Base-by-base conservation (phyloP, 208 protist species). In the Leishmania major region DNA sequence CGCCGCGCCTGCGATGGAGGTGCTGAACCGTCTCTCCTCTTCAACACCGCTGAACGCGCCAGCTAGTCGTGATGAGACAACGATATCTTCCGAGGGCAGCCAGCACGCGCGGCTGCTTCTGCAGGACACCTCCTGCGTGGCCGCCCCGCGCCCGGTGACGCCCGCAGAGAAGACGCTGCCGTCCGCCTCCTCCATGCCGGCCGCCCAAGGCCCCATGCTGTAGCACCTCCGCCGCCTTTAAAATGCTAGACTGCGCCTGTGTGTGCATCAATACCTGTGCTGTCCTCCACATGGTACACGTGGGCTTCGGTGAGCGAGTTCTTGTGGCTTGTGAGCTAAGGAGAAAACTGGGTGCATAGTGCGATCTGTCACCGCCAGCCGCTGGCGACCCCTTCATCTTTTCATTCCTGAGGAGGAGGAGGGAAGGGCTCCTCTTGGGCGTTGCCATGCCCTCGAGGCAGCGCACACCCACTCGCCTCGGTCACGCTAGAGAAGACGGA, bases 121-220 rank as follows among this genome's bases (percentile, higher is more conserved):
- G 66, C 90, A 94, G 74, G 82, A 90, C 69, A 92, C 90, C 3
- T 81, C 85, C 0, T 88, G 90, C 51, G 90, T 94, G 87, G 76
- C 72, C 10, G 77, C 88, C 15, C 84, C 90, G 51, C 82, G 89
- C 22, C 89, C 85, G 8, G 55, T 88, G n/a, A 84, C 67, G 25
- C 88, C 88, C 31, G 53, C 69, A 8, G 87, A 90, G 43, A 78
- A 64, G 17, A 94, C 88, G 28, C 88, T 88, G 31, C 67, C 37
- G 31, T 47, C 72, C 3, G 79, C 77, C 19, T 81, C 84, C 45
- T 28, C 62, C 7, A 45, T 67, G 57, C 5, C 13, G 22, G 35
- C 22, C 15, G 35, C 55, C 7, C 13, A 67, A n/a, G 74, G n/a
- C 53, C 19, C 74, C 74, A 15, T 31, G 51, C 19, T 49, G 15